phyloP scores from a whole-genome alignment of 2,329 filamentous ascomycete species.

The Elsinoe perseae region DNA sequence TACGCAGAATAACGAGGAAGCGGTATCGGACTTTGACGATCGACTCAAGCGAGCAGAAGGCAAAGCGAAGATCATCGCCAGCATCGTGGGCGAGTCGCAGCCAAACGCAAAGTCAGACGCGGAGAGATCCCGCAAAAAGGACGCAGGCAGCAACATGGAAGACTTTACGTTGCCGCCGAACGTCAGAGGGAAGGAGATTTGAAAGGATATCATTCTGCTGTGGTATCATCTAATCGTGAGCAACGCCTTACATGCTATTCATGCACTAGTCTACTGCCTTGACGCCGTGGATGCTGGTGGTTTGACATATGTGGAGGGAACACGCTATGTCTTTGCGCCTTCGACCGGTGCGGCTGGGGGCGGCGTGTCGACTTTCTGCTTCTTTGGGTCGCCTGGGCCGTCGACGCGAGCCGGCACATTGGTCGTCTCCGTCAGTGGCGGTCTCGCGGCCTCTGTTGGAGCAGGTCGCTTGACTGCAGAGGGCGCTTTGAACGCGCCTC shows the following conservation, averaged over 20 bases:
- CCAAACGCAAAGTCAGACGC: not conserved
- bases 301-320: not conserved
- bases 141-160: slow-evolving; percentile 29
- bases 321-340: slow-evolving; percentile 6
- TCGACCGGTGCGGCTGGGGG: not conserved
- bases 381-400: slow-evolving; percentile 35
- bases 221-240: slow-evolving; percentile 14
- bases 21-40: slow-evolving; percentile 87
- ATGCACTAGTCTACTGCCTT: not conserved
- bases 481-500: slow-evolving; percentile 41
- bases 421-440: slow-evolving; percentile 40
- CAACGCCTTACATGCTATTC: slow-evolving; percentile 4
- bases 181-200: not conserved
- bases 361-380: slow-evolving; percentile 30
- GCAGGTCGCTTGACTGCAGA: slow-evolving; percentile 30
- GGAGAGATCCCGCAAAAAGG: slow-evolving; percentile 21
- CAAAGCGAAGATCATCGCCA: slow-evolving; percentile 79
- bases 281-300: not conserved
- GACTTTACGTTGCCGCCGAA: slow-evolving; percentile 26
- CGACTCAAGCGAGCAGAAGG: slow-evolving; percentile 72
- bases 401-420: slow-evolving; percentile 33
- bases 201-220: not conserved
- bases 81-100: slow-evolving; percentile 47
- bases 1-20: slow-evolving; percentile 77
- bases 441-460: slow-evolving; percentile 23